Evolutionary conservation across 441 rosid genomes (phyloP).

Genomic region (Hura crepitans): DNA sequence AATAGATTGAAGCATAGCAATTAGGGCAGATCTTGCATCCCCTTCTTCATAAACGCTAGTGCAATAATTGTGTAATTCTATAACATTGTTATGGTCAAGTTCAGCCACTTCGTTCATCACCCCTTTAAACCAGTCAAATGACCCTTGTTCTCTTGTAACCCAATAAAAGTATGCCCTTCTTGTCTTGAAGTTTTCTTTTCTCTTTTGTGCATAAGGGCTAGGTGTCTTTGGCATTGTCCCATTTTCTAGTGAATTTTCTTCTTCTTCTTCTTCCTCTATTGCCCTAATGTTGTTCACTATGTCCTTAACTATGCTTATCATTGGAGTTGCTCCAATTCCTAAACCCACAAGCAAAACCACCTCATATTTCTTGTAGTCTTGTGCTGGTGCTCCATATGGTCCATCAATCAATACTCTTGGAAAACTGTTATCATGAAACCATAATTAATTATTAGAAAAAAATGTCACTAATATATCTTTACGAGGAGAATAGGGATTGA

Average conservation of each 20-base stretch:
- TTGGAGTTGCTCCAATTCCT: conserved; percentile 95
- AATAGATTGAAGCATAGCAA: conserved; percentile 82
- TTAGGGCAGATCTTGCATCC: conserved; percentile 85
- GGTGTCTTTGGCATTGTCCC: conserved; percentile 18
- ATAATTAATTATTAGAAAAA: background rate
- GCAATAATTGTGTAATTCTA: conserved; percentile 88
- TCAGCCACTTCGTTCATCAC: conserved; percentile 89
- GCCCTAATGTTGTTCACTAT: conserved; percentile 74
- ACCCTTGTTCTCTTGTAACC: conserved; percentile 94
- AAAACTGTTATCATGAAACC: conserved; percentile 34
- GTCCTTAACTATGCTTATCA: conserved; percentile 94
- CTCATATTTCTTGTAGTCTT: conserved; percentile 86
- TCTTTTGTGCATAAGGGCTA: conserved; percentile 30
- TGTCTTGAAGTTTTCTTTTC: conserved; percentile 54
- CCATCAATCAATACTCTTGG: conserved; percentile 85
- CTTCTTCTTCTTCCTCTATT: conserved; percentile 31
- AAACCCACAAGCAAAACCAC: conserved; percentile 82
- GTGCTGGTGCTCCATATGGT: conserved; percentile 98
- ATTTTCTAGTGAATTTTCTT: conserved; percentile 32
- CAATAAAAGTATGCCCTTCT: conserved; percentile 87
- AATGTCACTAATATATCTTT: no score
- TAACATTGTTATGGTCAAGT: conserved; percentile 65
- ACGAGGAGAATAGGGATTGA: no score
- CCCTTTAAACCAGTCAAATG: conserved; percentile 96
- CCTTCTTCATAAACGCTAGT: conserved; percentile 97